Evolutionary conservation across 352 stramenopile genomes (phyloP).

Genomic region (Pythium oligandrum): DNA sequence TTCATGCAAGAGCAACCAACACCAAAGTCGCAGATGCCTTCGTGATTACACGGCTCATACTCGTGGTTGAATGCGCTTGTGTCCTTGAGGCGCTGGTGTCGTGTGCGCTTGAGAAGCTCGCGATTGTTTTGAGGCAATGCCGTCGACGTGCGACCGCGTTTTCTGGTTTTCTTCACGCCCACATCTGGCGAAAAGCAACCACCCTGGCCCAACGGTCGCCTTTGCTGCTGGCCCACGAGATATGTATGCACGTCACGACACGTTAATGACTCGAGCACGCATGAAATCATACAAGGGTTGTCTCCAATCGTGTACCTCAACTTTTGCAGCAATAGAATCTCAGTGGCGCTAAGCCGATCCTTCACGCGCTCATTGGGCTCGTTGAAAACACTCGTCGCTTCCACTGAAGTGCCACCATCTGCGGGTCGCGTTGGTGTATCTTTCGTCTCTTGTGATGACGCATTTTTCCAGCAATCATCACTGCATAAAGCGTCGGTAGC

Average conservation of each 20-base stretch:
- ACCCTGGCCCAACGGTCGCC: slow-evolving; percentile 10
- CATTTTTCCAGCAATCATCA: slow-evolving; percentile 35
- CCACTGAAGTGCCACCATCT: background rate
- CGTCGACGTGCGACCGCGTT: slow-evolving; percentile 29
- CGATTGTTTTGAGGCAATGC: slow-evolving; percentile 36
- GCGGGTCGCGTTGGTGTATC: background rate
- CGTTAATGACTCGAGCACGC: slow-evolving; percentile 44
- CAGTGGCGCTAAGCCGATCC: slow-evolving; percentile 23
- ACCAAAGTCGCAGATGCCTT: slow-evolving; percentile 50
- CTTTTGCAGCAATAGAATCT: slow-evolving; percentile 56
- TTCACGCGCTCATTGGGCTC: slow-evolving; percentile 21
- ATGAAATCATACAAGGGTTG: slow-evolving; percentile 63
- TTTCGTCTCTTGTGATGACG: background rate
- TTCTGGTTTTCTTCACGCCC: slow-evolving; percentile 32
- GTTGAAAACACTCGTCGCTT: slow-evolving; percentile 6
- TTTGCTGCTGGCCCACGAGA: slow-evolving; percentile 39
- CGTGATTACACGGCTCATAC: slow-evolving; percentile 77
- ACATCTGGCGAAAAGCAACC: slow-evolving; percentile 37
- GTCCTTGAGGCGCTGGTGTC: slow-evolving; percentile 61
- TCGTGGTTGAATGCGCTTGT: slow-evolving; percentile 54
- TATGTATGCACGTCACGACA: slow-evolving; percentile 54
- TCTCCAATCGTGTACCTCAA: slow-evolving; percentile 48
- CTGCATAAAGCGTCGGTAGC: slow-evolving; percentile 27
- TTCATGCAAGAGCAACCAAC: slow-evolving; percentile 66
- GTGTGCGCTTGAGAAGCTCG: slow-evolving; percentile 54